Conservation (phyloP, 768 basidiomycete genomes). For the Calocybe cyanea region DNA sequence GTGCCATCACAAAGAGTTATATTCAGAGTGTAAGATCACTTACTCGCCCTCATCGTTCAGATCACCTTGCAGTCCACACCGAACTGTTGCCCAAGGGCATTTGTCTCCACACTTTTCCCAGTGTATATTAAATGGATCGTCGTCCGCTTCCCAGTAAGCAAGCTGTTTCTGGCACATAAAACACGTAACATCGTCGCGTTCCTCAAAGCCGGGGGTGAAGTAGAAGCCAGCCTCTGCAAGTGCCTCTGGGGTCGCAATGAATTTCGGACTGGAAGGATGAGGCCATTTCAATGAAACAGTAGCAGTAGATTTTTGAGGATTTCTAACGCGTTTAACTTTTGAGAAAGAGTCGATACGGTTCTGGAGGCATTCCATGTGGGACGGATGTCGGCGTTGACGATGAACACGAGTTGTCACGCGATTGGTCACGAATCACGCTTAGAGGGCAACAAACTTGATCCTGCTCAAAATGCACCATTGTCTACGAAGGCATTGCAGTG, state of each 20-base stretch:
- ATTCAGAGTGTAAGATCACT: background rate
- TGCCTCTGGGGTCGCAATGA: conserved; percentile 64
- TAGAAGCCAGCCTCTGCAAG: conserved; percentile 92
- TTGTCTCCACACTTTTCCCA: conserved; percentile 56
- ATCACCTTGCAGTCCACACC: conserved; percentile 66
- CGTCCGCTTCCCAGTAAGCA: conserved; percentile 78
- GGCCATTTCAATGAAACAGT: conserved; percentile 69
- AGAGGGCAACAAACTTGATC: no score
- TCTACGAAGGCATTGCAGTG: no score
- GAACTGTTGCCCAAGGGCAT: conserved; percentile 80
- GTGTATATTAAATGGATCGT: conserved; percentile 87
- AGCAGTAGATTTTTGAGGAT: conserved; percentile 45
- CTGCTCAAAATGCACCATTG: no score
- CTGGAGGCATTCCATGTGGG: conserved; percentile 49
- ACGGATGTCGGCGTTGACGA: conserved; percentile 1
- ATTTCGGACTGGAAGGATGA: conserved; percentile 48
- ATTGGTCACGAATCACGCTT: conserved; percentile 12
- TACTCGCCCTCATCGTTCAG: conserved; percentile 56
- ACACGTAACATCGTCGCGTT: conserved; percentile 76
- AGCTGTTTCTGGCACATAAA: conserved; percentile 82
- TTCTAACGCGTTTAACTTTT: conserved; percentile 60
- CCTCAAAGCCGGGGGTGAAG: conserved; percentile 64
- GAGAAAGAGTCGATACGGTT: conserved; percentile 66
- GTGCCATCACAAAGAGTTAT: conserved; percentile 7
- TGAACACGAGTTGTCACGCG: conserved; percentile 36